Percentiles rank a stretch among this genome's conserved stretches.
These are phyloP conservation scores for Vigna unguiculata DNA, from an alignment of 306 rosid species.

Conservation along the genomic window DNA sequence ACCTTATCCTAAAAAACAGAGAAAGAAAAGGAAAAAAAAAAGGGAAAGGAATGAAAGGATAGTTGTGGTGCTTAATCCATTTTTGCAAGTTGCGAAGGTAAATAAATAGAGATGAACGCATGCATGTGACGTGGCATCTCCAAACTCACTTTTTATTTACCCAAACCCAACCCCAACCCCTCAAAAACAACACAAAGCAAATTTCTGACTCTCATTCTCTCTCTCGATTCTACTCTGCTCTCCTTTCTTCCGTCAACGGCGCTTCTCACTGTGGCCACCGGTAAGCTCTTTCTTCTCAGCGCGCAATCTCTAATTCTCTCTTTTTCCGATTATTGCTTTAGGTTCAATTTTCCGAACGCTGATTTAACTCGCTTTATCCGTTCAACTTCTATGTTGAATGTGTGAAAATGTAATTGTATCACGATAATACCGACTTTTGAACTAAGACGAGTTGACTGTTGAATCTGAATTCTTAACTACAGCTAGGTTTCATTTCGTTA, in stretches of 20 bases:
- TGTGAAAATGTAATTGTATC: neutral
- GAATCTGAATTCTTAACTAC: conserved; percentile 18
- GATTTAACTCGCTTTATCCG: neutral
- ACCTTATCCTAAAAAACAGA: conserved; percentile 21
- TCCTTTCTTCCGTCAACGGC: conserved; percentile 32
- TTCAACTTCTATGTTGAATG: neutral
- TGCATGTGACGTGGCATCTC: conserved; percentile 44
- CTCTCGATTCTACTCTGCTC: neutral
- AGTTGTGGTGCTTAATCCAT: conserved; percentile 34
- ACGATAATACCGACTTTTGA: neutral
- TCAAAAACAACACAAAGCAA: neutral
- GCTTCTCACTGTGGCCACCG: conserved; percentile 8
- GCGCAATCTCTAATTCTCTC: neutral
- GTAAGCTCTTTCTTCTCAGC: conserved; percentile 18
- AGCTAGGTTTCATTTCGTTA: neutral
- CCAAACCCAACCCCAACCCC: conserved; percentile 4
- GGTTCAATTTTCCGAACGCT: neutral
- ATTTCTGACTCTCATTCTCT: conserved; percentile 33
- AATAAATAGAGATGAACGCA: conserved; percentile 3
- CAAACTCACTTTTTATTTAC: conserved; percentile 29
- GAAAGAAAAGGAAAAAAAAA: too few species aligned
- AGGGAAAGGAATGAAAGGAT: neutral
- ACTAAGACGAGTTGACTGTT: neutral
- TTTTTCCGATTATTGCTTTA: neutral
- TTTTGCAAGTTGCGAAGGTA: conserved; percentile 32